Evolutionary conservation across 331 rosid species (phyloP).

Genomic region (Telfairia occidentalis): DNA sequence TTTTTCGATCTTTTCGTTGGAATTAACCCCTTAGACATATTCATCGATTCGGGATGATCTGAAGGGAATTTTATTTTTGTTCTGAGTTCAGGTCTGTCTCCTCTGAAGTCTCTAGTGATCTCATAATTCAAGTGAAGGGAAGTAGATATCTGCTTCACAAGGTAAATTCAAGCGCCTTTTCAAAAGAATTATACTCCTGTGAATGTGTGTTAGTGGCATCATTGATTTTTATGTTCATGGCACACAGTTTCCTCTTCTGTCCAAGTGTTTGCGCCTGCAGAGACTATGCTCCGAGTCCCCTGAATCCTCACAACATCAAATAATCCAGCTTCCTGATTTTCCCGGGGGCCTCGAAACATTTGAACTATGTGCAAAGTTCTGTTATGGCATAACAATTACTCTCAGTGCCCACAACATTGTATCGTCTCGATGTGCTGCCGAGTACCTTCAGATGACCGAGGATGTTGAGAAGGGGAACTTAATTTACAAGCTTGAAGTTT

Average conservation of each 20-base stretch:
- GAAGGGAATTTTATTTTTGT: background rate
- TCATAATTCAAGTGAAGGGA: conserved; percentile 79
- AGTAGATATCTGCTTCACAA: conserved; percentile 90
- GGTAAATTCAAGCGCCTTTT: conserved; percentile 27
- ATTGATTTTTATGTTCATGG: conserved; percentile 23
- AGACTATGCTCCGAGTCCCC: conserved; percentile 64
- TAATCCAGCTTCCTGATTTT: conserved; percentile 76
- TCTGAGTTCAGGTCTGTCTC: conserved; percentile 62
- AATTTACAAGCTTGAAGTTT: conserved; percentile 68
- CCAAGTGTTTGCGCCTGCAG: conserved; percentile 76
- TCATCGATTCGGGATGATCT: background rate
- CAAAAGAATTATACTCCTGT: background rate
- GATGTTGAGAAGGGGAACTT: conserved; percentile 93
- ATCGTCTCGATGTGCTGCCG: conserved; percentile 72
- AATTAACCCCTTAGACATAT: conserved; percentile 8
- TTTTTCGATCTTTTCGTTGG: background rate
- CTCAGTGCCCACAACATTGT: conserved; percentile 88
- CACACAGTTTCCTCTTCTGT: conserved; percentile 84
- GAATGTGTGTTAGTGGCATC: background rate
- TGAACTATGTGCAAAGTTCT: conserved; percentile 89
- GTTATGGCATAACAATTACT: conserved; percentile 83
- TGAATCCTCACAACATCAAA: conserved; percentile 55
- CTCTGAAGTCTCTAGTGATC: conserved; percentile 93
- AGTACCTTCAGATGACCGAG: conserved; percentile 86
- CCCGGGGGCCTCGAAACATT: conserved; percentile 80